A percentile compares a stretch with the other conserved stretches of the same genome.
These are phyloP conservation scores for Cymbopogon citratus DNA, from an alignment of 176 grass and related monocot genomes.

Conservation along the genomic window DNA sequence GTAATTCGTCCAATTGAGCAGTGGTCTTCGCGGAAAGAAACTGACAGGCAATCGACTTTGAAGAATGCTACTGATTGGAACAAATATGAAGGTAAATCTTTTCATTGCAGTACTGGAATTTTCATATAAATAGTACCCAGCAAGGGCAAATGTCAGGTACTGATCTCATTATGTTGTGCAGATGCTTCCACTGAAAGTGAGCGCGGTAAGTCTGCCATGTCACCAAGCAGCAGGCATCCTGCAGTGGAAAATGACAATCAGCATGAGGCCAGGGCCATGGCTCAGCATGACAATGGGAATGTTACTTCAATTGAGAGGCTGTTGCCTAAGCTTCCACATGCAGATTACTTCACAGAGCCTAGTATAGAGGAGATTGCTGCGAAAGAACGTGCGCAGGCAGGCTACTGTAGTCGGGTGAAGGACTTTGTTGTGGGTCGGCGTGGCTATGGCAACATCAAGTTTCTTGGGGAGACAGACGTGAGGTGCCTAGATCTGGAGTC, in stretches of 20 bases:
- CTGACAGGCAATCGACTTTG: too few species aligned
- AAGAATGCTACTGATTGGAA: too few species aligned
- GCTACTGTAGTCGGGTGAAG: conserved; percentile 54
- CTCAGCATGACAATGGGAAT: conserved; percentile 33
- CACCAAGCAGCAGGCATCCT: conserved; percentile 16
- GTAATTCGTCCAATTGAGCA: too few species aligned
- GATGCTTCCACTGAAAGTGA: conserved; percentile 26
- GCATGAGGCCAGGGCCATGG: conserved; percentile 15
- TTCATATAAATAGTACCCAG: not conserved
- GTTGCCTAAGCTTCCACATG: conserved; percentile 62
- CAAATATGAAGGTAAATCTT: too few species aligned
- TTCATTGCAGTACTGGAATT: too few species aligned
- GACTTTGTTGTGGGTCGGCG: conserved; percentile 74
- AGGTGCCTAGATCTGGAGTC: conserved; percentile 69
- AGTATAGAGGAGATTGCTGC: conserved; percentile 72
- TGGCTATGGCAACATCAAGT: conserved; percentile 75
- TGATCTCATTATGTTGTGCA: conserved; percentile 26
- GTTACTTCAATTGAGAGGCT: conserved; percentile 39
- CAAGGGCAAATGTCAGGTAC: not conserved
- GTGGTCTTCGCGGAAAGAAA: too few species aligned
- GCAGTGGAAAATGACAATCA: conserved; percentile 37
- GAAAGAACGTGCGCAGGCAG: conserved; percentile 67
- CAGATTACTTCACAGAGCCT: conserved; percentile 73
- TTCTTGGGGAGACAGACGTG: conserved; percentile 71
- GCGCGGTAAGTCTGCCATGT: conserved; percentile 5